Percentiles rank a stretch among this genome's conserved stretches.
Evolutionary conservation across 805 yeast species (phyloP).

Genomic region (Kodamaea nitidulidarum): DNA sequence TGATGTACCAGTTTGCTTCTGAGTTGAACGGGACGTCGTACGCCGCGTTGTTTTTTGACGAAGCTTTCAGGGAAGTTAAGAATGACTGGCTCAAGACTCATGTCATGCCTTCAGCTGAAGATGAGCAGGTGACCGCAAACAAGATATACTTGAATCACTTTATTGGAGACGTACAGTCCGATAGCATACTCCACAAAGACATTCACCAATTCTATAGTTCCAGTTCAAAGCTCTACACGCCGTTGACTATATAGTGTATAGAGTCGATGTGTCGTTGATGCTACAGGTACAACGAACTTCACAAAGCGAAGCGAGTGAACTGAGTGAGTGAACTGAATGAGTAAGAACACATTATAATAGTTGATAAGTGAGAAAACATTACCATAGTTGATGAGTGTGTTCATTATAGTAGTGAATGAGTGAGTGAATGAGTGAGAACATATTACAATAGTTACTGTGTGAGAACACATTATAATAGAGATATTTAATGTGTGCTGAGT

Average conservation of each 20-base stretch:
- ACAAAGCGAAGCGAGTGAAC: too few species aligned
- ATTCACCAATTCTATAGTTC: constrained; percentile 21
- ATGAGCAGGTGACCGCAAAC: constrained; percentile 15
- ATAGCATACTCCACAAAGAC: neutral
- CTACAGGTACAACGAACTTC: too few species aligned
- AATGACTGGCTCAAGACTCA: constrained; percentile 25
- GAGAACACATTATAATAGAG: too few species aligned
- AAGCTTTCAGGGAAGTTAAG: constrained; percentile 19
- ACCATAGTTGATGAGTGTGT: too few species aligned
- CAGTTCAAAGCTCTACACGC: constrained; percentile 19
- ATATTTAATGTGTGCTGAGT: too few species aligned
- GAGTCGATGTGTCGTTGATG: too few species aligned
- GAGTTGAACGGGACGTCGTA: constrained; percentile 10
- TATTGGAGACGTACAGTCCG: constrained; percentile 6
- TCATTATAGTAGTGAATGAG: too few species aligned
- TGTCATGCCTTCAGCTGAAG: constrained; percentile 3
- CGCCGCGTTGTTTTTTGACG: constrained; percentile 21
- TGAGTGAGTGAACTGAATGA: too few species aligned
- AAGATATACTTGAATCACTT: constrained; percentile 21
- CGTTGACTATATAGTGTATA: constrained; percentile 10
- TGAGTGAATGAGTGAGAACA: too few species aligned
- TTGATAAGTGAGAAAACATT: too few species aligned
- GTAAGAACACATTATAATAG: too few species aligned
- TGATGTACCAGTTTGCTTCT: constrained; percentile 18
- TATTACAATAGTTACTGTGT: too few species aligned